phyloP scores from a whole-genome alignment of 257 asterid species.

The Lavandula angustifolia region DNA sequence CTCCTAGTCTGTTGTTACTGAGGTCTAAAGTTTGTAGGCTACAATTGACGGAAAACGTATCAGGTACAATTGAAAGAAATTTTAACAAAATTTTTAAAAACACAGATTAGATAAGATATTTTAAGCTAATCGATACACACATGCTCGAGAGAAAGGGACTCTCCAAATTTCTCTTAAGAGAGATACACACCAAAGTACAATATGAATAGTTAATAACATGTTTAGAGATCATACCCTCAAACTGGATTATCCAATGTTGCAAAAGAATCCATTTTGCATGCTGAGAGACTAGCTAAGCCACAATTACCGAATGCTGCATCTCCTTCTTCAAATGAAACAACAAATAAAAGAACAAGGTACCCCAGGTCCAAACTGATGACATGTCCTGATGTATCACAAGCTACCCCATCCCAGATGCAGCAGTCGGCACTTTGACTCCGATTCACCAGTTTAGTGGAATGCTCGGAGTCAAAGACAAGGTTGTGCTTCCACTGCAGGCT shows the following conservation, averaged over 20 bases:
- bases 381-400: slow-evolving; percentile 53
- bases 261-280: slow-evolving; percentile 59
- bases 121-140: no score
- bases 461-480: slow-evolving; percentile 18
- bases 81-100: no score
- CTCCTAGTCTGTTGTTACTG: slow-evolving; percentile 39
- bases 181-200: no score
- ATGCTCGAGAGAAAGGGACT: no score
- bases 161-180: no score
- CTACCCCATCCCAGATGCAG: slow-evolving; percentile 62
- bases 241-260: slow-evolving; percentile 57
- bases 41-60: slow-evolving; percentile 35
- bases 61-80: no score
- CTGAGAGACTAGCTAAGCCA: slow-evolving; percentile 58
- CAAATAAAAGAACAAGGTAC: neutral
- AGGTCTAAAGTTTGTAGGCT: slow-evolving; percentile 46
- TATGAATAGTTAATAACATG: no score
- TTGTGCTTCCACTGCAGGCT: slow-evolving; percentile 41
- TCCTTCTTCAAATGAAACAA: slow-evolving; percentile 41
- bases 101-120: no score
- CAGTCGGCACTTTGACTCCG: slow-evolving; percentile 51
- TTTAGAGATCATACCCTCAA: slow-evolving; percentile 48
- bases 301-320: slow-evolving; percentile 64
- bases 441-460: slow-evolving; percentile 41
- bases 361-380: slow-evolving; percentile 49